Evolutionary conservation across 208 protist species (phyloP).

Genomic region (Crithidia brevicula): DNA sequence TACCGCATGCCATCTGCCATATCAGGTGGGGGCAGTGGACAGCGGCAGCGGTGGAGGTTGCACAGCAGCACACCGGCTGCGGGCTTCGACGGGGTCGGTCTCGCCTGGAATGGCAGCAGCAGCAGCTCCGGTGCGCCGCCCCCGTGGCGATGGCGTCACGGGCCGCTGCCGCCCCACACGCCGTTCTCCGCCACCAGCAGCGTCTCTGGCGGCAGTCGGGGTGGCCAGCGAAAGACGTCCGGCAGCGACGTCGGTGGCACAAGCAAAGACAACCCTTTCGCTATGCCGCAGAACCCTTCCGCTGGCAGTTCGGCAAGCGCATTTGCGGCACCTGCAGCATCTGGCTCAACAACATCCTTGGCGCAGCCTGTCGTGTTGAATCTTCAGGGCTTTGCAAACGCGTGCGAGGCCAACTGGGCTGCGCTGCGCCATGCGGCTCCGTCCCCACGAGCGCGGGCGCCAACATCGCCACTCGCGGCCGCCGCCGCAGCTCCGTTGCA

Average conservation of each 20-base stretch:
- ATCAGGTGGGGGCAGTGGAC: not conserved
- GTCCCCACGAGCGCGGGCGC: not conserved
- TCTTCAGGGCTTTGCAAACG: slow-evolving; percentile 8
- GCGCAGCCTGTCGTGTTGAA: not conserved
- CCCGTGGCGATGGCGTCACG: slow-evolving; percentile 9
- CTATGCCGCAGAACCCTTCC: not conserved
- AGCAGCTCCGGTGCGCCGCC: not conserved
- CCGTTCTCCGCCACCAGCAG: not conserved
- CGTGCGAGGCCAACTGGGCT: slow-evolving; percentile 7
- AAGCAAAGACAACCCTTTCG: not conserved
- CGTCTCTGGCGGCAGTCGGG: slow-evolving; percentile 5
- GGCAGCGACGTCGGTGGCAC: not conserved
- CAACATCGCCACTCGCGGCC: not conserved
- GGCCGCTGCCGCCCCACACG: not conserved
- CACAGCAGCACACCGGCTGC: not conserved
- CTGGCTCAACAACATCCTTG: not conserved
- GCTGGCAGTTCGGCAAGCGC: no score
- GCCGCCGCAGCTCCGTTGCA: not conserved
- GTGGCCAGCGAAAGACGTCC: not conserved
- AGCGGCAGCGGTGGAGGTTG: slow-evolving; percentile 15
- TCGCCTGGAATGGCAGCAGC: not conserved
- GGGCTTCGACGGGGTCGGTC: not conserved
- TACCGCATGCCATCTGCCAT: slow-evolving; percentile 13
- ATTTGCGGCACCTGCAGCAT: not conserved
- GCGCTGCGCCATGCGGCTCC: slow-evolving; percentile 1